Percentiles rank a stretch among this genome's conserved stretches.
These are phyloP conservation scores for Cochlearia excelsa DNA, from an alignment of 345 rosid genomes.

Conservation along the genomic window DNA sequence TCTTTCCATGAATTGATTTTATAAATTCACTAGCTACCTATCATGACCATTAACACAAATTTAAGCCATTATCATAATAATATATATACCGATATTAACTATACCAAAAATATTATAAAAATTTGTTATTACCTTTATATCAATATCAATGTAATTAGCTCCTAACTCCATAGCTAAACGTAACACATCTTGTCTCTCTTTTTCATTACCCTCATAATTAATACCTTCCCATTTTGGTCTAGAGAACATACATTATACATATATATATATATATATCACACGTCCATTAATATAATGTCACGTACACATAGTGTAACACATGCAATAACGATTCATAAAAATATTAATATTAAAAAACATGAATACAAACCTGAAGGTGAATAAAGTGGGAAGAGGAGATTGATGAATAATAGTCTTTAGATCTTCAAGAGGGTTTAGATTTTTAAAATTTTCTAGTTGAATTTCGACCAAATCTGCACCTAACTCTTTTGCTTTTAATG, in stretches of 20 bases:
- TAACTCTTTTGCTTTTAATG: no score
- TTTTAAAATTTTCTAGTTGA: no score
- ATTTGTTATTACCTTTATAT: slow-evolving; percentile 63
- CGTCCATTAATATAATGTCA: background rate
- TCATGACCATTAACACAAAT: slow-evolving; percentile 22
- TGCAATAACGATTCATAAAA: background rate
- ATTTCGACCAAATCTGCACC: no score
- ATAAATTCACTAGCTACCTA: slow-evolving; percentile 74
- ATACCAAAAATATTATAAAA: background rate
- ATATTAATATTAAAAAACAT: background rate
- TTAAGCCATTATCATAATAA: background rate
- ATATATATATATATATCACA: slow-evolving; percentile 2
- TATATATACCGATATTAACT: background rate
- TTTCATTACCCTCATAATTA: slow-evolving; percentile 81
- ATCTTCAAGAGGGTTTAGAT: no score
- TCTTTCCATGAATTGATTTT: slow-evolving; percentile 55
- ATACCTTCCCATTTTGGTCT: slow-evolving; percentile 99
- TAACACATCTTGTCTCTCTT: slow-evolving; percentile 54
- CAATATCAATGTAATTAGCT: slow-evolving; percentile 92
- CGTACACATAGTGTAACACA: background rate
- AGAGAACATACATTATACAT: slow-evolving; percentile 12
- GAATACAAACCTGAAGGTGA: background rate
- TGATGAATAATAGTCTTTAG: no score
- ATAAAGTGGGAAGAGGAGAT: no score
- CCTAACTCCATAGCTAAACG: slow-evolving; percentile 85